These are phyloP conservation scores for Picochlorum costavermella DNA, from an alignment of 139 green algal species.

Conservation along the genomic window DNA sequence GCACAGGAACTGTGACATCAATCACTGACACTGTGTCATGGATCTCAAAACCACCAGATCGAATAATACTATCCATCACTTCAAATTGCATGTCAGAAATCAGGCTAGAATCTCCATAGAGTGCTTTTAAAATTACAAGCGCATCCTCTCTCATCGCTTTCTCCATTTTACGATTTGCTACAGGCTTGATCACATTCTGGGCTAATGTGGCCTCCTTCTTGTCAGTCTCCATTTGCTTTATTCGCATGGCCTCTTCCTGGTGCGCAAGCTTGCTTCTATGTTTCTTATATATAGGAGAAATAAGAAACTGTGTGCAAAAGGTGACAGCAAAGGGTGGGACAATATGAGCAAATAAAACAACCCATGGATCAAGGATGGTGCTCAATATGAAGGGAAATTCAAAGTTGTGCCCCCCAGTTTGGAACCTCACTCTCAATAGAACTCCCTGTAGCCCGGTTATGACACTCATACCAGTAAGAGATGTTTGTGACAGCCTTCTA, in stretches of 20 bases:
- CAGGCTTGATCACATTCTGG: slow-evolving; percentile 28
- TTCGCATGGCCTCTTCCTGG: neutral
- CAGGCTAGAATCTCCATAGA: slow-evolving; percentile 32
- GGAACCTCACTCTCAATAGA: slow-evolving; percentile 25
- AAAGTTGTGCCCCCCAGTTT: slow-evolving; percentile 35
- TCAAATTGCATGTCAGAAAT: neutral
- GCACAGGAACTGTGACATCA: slow-evolving; percentile 42
- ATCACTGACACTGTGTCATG: slow-evolving; percentile 9
- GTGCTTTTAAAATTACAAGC: slow-evolving; percentile 34
- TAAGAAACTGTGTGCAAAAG: neutral
- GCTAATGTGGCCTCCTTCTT: slow-evolving; percentile 10
- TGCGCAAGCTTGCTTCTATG: slow-evolving; percentile 6
- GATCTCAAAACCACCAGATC: slow-evolving; percentile 3
- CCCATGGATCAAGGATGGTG: neutral
- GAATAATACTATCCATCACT: neutral
- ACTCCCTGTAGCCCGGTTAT: slow-evolving; percentile 25
- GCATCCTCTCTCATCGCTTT: slow-evolving; percentile 25
- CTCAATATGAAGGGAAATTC: slow-evolving; percentile 42
- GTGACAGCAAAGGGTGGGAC: slow-evolving; percentile 24
- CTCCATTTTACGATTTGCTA: slow-evolving; percentile 26
- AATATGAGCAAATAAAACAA: slow-evolving; percentile 20
- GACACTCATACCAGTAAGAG: slow-evolving; percentile 17
- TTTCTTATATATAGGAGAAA: neutral
- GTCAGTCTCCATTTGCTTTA: slow-evolving; percentile 6
- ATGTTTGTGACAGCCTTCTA: slow-evolving; percentile 18